A percentile compares a stretch with the other conserved stretches of the same genome.
Evolutionary conservation across 1,284 basidiomycete species (phyloP).

Genomic region (Earliella scabrosa): DNA sequence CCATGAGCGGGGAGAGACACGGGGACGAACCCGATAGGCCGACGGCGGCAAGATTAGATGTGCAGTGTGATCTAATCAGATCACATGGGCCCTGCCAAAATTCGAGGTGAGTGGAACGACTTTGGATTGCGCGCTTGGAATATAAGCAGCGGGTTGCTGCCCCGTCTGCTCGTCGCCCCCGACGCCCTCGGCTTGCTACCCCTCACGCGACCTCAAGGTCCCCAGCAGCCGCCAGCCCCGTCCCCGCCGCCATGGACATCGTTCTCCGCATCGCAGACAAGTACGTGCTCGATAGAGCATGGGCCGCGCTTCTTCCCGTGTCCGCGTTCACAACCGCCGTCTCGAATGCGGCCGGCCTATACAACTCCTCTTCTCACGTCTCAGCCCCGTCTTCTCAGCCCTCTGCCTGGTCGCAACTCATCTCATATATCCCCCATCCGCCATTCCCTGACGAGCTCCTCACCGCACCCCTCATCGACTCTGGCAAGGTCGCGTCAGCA

Average conservation of each 20-base stretch:
- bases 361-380: constrained; percentile 38
- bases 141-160: constrained; percentile 17
- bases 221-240: constrained; percentile 2
- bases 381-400: constrained; percentile 35
- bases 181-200: constrained; percentile 5
- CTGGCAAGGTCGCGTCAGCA: constrained; percentile 53
- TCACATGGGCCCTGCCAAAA: constrained; percentile 17
- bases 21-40: neutral
- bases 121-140: constrained; percentile 24
- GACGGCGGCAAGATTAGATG: constrained; percentile 14
- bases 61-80: constrained; percentile 14
- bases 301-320: constrained; percentile 75
- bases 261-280: constrained; percentile 77
- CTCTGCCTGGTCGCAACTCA: constrained; percentile 55
- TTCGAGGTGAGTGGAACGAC: constrained; percentile 22
- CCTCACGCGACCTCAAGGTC: neutral
- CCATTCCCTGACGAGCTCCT: constrained; percentile 44
- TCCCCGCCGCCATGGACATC: constrained; percentile 71
- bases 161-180: constrained; percentile 5
- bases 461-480: constrained; percentile 28
- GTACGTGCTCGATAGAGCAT: constrained; percentile 78
- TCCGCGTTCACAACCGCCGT: constrained; percentile 52
- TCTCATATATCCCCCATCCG: constrained; percentile 64
- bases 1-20: no score
- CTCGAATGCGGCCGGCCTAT: constrained; percentile 33